These are phyloP conservation scores for Nymphaea thermarum DNA, from an alignment of 164 flowering plant species.

Conservation along the genomic window DNA sequence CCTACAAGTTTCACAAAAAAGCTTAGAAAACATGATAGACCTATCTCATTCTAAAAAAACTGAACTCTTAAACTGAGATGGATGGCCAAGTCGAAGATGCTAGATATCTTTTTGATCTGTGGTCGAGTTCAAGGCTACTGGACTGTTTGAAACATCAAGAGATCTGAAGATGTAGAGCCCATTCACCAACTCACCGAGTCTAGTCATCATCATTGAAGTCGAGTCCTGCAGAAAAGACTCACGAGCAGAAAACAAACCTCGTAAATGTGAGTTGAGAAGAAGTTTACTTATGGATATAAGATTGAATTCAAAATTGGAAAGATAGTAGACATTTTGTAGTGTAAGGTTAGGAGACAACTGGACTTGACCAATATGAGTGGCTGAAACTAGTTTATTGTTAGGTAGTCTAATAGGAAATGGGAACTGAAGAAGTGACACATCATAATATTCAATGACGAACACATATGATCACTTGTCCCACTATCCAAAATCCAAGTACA, in stretches of 20 bases:
- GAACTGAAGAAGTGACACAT: background rate
- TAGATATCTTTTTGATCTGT: no score
- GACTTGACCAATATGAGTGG: background rate
- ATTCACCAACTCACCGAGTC: background rate
- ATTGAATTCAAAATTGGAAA: background rate
- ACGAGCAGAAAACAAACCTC: background rate
- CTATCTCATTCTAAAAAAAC: no score
- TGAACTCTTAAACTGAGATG: no score
- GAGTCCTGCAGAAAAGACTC: background rate
- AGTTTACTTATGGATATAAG: slow-evolving; percentile 1
- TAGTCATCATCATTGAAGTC: background rate
- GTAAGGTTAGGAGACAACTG: background rate
- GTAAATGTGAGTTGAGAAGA: background rate
- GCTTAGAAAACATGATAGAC: no score
- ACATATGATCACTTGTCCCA: background rate
- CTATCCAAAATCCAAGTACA: background rate
- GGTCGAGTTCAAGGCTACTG: no score
- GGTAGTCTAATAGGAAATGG: background rate
- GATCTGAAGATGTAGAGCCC: background rate
- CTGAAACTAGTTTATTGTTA: background rate
- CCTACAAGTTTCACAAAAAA: no score
- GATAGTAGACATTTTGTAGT: background rate
- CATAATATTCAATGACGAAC: background rate
- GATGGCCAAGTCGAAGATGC: no score
- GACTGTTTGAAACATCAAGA: background rate